Conservation (phyloP, 306 rosid species). For the Quercus aquifolioides region DNA sequence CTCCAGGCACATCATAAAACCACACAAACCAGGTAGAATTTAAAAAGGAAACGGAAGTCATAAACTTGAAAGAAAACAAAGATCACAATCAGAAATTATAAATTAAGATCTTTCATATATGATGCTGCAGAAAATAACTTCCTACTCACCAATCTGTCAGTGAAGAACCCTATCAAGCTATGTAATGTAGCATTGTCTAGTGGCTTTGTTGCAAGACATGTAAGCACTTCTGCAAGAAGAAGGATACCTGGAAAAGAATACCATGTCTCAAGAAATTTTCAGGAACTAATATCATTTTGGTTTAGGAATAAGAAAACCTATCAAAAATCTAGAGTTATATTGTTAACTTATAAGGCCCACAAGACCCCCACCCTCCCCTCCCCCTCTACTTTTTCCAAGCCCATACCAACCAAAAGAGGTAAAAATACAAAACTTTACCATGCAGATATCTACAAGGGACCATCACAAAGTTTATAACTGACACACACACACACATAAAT, state of each 20-base stretch:
- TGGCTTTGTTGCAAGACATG: conserved; percentile 54
- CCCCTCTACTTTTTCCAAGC: neutral
- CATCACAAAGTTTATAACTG: neutral
- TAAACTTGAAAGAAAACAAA: neutral
- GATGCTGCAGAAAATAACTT: conserved; percentile 16
- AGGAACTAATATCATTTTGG: neutral
- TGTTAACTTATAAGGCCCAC: neutral
- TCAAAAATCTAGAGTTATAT: conserved; percentile 8
- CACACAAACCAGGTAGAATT: neutral
- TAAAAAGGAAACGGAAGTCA: neutral
- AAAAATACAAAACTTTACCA: neutral
- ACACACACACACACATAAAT: too few species aligned
- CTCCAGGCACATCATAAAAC: neutral
- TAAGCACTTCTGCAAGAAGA: conserved; percentile 83
- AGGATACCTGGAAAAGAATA: conserved; percentile 57
- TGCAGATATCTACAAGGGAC: neutral
- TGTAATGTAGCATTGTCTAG: conserved; percentile 56
- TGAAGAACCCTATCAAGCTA: conserved; percentile 77
- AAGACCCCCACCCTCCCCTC: too few species aligned
- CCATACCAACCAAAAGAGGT: too few species aligned
- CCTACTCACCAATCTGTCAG: conserved; percentile 82
- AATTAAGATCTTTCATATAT: conserved; percentile 2
- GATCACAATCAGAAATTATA: neutral
- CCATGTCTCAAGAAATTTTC: conserved; percentile 19
- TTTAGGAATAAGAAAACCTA: neutral